Evolutionary conservation across 495 filamentous ascomycete genomes (phyloP).

Genomic region (Delitschia confertaspora): DNA sequence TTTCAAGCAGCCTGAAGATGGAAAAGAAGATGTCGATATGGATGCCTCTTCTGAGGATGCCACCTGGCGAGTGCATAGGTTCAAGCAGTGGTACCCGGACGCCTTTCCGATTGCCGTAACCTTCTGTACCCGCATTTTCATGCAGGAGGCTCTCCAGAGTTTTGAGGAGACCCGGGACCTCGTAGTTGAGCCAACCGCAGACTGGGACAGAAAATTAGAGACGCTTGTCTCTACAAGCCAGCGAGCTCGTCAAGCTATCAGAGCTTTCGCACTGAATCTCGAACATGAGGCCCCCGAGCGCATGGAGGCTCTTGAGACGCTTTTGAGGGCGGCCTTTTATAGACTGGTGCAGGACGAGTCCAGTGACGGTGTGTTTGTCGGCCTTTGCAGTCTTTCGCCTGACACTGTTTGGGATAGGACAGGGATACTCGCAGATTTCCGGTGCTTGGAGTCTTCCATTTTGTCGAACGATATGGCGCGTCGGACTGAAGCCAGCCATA

Average conservation of each 20-base stretch:
- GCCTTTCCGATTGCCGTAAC: slow-evolving; percentile 56
- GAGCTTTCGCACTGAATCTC: slow-evolving; percentile 22
- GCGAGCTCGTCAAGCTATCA: slow-evolving; percentile 49
- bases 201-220: slow-evolving; percentile 79
- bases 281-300: background rate
- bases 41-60: slow-evolving; percentile 24
- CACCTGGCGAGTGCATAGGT: background rate
- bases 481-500: slow-evolving; percentile 53
- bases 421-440: slow-evolving; percentile 19
- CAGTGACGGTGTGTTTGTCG: slow-evolving; percentile 51
- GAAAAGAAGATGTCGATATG: slow-evolving; percentile 28
- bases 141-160: slow-evolving; percentile 65
- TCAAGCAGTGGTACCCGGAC: slow-evolving; percentile 34
- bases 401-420: slow-evolving; percentile 40
- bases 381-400: slow-evolving; percentile 56
- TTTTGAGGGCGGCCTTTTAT: slow-evolving; percentile 29
- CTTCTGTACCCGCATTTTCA: slow-evolving; percentile 65
- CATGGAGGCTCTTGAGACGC: slow-evolving; percentile 21
- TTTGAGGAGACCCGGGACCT: slow-evolving; percentile 41
- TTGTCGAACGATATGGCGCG: slow-evolving; percentile 59
- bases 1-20: slow-evolving; percentile 23
- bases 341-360: slow-evolving; percentile 25
- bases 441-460: slow-evolving; percentile 39
- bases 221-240: slow-evolving; percentile 57
- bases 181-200: slow-evolving; percentile 55